phyloP scores from a whole-genome alignment of 2,329 filamentous ascomycete genomes.

The Curvularia verruculosa region DNA sequence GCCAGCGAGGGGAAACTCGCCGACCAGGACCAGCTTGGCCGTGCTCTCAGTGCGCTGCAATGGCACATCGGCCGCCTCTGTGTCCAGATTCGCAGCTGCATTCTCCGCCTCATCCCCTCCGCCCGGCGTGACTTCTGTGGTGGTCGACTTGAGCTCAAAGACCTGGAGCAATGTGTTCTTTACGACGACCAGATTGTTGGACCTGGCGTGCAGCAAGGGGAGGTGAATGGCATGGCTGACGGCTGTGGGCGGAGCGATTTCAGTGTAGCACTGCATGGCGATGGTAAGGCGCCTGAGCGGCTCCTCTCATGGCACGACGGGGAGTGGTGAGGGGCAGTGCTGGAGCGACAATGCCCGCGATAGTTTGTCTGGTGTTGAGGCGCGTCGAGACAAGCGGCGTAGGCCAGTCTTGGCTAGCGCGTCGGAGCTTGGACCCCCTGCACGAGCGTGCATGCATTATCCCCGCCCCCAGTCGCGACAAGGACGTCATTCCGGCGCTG shows the following conservation, averaged over 20 bases:
- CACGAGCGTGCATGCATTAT: constrained; percentile 15
- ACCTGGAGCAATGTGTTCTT: constrained; percentile 93
- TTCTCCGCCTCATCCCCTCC: constrained; percentile 51
- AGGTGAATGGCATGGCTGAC: constrained; percentile 86
- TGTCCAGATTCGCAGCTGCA: constrained; percentile 54
- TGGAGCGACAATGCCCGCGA: constrained; percentile 11
- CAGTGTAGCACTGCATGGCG: constrained; percentile 94
- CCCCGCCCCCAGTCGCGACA: constrained; percentile 4
- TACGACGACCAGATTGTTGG: constrained; percentile 86
- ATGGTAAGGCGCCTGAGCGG: neutral
- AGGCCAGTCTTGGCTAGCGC: constrained; percentile 12
- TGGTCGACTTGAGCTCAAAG: constrained; percentile 74
- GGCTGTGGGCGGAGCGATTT: constrained; percentile 91
- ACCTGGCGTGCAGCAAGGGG: constrained; percentile 75
- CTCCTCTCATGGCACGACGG: constrained; percentile 27
- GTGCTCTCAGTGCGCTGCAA: constrained; percentile 68
- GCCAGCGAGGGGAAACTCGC: constrained; percentile 82
- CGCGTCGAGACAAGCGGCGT: constrained; percentile 23
- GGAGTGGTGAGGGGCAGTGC: neutral
- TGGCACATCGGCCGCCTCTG: constrained; percentile 53
- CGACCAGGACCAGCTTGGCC: constrained; percentile 81
- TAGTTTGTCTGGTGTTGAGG: constrained; percentile 19
- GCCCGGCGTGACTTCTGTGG: constrained; percentile 61
- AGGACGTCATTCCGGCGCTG: constrained; percentile 21
- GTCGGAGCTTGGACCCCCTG: constrained; percentile 16